Conservation (phyloP, 805 yeast species). For the Kodamaea restingae region DNA sequence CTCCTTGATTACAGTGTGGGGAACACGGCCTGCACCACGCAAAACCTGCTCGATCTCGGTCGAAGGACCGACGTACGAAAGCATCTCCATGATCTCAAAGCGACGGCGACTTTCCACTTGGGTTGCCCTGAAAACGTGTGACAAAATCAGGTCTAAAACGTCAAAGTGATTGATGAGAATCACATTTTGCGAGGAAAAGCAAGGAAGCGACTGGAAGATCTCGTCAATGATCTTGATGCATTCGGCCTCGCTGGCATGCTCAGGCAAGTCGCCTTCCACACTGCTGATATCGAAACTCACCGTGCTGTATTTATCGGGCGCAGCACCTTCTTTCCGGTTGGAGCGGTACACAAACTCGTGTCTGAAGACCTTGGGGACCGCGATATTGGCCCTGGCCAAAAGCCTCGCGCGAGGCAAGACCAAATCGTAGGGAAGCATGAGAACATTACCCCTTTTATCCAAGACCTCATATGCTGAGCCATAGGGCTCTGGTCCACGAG, state of each 20-base stretch:
- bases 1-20: conserved; percentile 79
- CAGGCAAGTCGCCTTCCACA: conserved; percentile 17
- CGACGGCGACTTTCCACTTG: conserved; percentile 62
- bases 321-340: conserved; percentile 52
- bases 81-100: conserved; percentile 58
- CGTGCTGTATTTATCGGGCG: conserved; percentile 71
- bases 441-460: conserved; percentile 81
- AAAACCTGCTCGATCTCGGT: conserved; percentile 48
- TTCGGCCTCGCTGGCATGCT: conserved; percentile 73
- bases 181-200: conserved; percentile 52
- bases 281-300: conserved; percentile 81
- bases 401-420: conserved; percentile 87
- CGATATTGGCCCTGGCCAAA: conserved; percentile 57
- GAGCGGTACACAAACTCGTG: conserved; percentile 82
- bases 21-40: conserved; percentile 44
- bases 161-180: conserved; percentile 79
- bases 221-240: conserved; percentile 80
- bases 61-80: conserved; percentile 76
- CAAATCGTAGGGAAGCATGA: conserved; percentile 86
- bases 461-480: conserved; percentile 74
- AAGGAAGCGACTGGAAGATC: conserved; percentile 60
- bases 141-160: conserved; percentile 59
- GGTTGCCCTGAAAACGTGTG: conserved; percentile 73
- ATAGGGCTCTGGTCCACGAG: conserved; percentile 63
- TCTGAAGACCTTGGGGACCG: conserved; percentile 60